Base-by-base conservation (phyloP, 2,329 filamentous ascomycete species). In the Aspergillus sp. region DNA sequence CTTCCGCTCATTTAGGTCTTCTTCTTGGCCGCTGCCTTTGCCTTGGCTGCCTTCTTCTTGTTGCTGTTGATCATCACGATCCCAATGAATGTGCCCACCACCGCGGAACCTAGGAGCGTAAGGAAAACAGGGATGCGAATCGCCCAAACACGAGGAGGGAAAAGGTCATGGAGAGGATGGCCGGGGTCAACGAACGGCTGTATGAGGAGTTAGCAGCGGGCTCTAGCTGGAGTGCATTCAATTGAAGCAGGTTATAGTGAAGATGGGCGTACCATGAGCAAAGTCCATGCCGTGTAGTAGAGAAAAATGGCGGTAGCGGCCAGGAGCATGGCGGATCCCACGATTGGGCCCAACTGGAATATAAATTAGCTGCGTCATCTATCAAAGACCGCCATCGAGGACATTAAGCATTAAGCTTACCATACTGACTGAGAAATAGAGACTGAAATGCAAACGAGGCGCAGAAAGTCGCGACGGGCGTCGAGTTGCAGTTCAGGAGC, bases 1-100 rank as follows among this genome's bases (percentile, higher is more conserved):
- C n/a, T 39, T 12, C 36, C 9, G 19, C 34, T 36, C 34, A 8
- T 39, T 39, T 26, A 39, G 36, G 36, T 39, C 29, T 94, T 93
- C 82, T 95, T 94, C 77, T 88, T 88, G 36, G 72, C 67, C 19
- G 85, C 84, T 48, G 86, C 85, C 72, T 89, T 90, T 53, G 86
- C 85, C 80, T 97, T 98, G 57, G 88, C 83, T 3, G 88, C 88
- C 81, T 93, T 96, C 82, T 97, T 97, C 69, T 86, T 80, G 77
- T 96, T 96, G 78, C 91, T 97, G 68, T 88, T 82, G 73, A 98
- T 97, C 93, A 98, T 98, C 64, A 98, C 91, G 65, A 95, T 83
- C 61, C 86, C 85, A 57, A 98, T 78, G 77, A 98, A 98, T 50
- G 88, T 94, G 54, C 93, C 93, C 51, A 98, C 91, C 50, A 98